phyloP scores from a whole-genome alignment of 192 early-diverging fungal genomes.

The Glomus cerebriforme region DNA sequence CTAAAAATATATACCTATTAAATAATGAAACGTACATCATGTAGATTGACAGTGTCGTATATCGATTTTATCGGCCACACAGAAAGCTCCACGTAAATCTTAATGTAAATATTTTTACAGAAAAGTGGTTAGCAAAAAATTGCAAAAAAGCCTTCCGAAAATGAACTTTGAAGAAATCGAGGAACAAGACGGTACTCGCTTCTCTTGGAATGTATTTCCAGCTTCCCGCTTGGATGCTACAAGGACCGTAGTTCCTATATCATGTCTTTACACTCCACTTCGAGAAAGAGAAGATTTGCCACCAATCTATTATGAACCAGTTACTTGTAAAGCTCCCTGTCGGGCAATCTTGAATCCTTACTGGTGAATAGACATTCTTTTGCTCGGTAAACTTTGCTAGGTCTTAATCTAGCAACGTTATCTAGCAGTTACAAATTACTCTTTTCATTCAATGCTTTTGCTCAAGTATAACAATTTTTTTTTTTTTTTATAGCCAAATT shows the following conservation, averaged over 20 bases:
- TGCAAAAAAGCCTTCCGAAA: background rate
- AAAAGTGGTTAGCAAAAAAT: background rate
- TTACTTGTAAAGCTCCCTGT: conserved; percentile 94
- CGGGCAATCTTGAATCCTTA: conserved; percentile 96
- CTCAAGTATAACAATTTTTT: background rate
- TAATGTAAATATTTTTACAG: background rate
- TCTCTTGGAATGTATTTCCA: conserved; percentile 98
- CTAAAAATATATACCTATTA: too few species aligned
- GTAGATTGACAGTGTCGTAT: too few species aligned
- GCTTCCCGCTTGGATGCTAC: conserved; percentile 91
- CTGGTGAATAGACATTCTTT: conserved; percentile 63
- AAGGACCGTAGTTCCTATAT: conserved; percentile 92
- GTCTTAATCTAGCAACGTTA: background rate
- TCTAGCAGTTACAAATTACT: background rate
- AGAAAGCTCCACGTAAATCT: background rate
- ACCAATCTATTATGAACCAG: conserved; percentile 95
- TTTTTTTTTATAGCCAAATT: conserved; percentile 72
- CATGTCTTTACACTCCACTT: conserved; percentile 89
- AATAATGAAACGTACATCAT: too few species aligned
- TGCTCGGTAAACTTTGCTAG: background rate
- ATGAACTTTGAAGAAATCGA: conserved; percentile 89
- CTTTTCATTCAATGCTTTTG: background rate
- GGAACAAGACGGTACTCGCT: conserved; percentile 93
- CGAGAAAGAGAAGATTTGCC: conserved; percentile 87
- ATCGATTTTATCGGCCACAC: background rate